phyloP scores from a whole-genome alignment of 2,329 filamentous ascomycete genomes.

The Claviceps citrina region DNA sequence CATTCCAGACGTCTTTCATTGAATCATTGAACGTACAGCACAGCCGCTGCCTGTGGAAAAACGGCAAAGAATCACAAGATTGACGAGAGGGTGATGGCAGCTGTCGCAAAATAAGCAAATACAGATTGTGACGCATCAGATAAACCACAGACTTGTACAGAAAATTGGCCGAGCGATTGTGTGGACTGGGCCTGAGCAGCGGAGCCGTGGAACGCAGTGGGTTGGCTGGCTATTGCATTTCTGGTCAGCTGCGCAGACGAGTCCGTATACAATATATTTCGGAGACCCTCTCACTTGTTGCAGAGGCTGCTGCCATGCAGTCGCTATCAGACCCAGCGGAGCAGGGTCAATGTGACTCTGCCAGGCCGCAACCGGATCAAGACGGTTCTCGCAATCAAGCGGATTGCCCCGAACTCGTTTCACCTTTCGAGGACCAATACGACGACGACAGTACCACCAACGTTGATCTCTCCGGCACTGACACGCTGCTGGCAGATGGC shows the following conservation, averaged over 20 bases:
- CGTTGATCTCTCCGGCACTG: slow-evolving; percentile 3
- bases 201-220: slow-evolving; percentile 1
- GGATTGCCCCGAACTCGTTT: neutral
- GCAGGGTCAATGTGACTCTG: neutral
- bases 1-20: no score
- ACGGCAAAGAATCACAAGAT: neutral
- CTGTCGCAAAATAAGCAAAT: slow-evolving; percentile 3
- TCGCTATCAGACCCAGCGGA: slow-evolving; percentile 1
- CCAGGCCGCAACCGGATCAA: slow-evolving; percentile 3
- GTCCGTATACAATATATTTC: neutral
- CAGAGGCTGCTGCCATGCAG: slow-evolving; percentile 2
- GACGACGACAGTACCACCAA: neutral
- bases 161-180: neutral
- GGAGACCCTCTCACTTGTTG: neutral
- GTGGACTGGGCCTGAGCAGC: neutral
- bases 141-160: neutral
- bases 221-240: neutral
- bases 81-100: neutral
- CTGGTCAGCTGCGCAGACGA: neutral
- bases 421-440: slow-evolving; percentile 1
- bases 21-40: no score
- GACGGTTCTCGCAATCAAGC: neutral
- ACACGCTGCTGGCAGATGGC: slow-evolving; percentile 3
- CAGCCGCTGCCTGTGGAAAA: neutral
- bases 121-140: slow-evolving; percentile 4